These are phyloP conservation scores for Beta macrorhiza DNA, from an alignment of 179 eudicot species.

Conservation along the genomic window DNA sequence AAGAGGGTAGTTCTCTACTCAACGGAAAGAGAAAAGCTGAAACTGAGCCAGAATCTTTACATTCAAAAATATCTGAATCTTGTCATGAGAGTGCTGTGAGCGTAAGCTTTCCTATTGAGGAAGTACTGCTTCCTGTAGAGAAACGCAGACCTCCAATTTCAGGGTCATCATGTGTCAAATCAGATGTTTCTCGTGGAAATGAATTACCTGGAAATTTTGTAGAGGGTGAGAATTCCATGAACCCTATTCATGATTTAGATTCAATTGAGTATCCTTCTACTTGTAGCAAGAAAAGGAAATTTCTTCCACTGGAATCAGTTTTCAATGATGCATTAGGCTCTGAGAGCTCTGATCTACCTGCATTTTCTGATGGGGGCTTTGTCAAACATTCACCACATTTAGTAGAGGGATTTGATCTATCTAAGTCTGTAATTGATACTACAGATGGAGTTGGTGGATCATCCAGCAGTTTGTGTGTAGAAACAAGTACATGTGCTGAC, in stretches of 20 bases:
- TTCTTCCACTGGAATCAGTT: conserved; percentile 25
- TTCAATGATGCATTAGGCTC: conserved; percentile 22
- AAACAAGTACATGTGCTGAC: conserved; percentile 26
- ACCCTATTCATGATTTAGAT: conserved; percentile 22
- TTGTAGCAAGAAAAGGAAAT: conserved; percentile 42
- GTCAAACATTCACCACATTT: conserved; percentile 11
- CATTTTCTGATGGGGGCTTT: conserved; percentile 26
- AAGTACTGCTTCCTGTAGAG: conserved; percentile 26
- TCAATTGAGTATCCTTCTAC: conserved; percentile 25
- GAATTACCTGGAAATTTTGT: conserved; percentile 12
- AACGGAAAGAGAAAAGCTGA: conserved; percentile 42
- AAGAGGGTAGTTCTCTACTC: conserved; percentile 26
- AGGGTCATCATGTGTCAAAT: conserved; percentile 25
- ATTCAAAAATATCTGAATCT: conserved; percentile 20
- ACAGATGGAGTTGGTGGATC: conserved; percentile 21
- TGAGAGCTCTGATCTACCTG: conserved; percentile 33
- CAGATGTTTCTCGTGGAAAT: conserved; percentile 15
- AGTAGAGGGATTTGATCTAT: conserved; percentile 18
- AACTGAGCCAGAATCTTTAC: conserved; percentile 22
- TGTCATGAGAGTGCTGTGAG: conserved; percentile 18
- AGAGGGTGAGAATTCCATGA: conserved; percentile 23
- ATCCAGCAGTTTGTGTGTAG: conserved; percentile 21
- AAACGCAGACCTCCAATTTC: conserved; percentile 16
- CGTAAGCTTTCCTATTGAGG: conserved; percentile 22
- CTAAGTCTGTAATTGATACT: conserved; percentile 19